Percentiles rank a stretch among this genome's conserved stretches.
phyloP scores from a whole-genome alignment of 108 stramenopile genomes.

The Skeletonema grethae region DNA sequence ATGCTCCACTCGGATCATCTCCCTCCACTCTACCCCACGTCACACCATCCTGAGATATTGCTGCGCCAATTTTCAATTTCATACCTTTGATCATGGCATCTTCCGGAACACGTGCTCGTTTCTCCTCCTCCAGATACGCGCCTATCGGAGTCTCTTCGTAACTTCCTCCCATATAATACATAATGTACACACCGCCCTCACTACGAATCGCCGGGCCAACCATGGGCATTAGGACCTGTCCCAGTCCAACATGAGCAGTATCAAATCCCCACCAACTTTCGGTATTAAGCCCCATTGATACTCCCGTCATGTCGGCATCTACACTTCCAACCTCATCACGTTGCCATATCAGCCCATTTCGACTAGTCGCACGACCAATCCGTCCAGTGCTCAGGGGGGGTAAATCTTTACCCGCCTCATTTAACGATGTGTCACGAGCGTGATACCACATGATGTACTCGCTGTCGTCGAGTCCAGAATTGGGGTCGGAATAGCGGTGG shows the following conservation, averaged over 20 bases:
- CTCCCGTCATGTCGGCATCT: slow-evolving; percentile 63
- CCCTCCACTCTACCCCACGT: slow-evolving; percentile 89
- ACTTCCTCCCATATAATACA: slow-evolving; percentile 92
- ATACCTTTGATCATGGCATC: slow-evolving; percentile 81
- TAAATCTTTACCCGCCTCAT: slow-evolving; percentile 43
- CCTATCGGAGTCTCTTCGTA: slow-evolving; percentile 73
- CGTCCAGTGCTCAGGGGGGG: slow-evolving; percentile 81
- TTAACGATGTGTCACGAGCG: slow-evolving; percentile 47
- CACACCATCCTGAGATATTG: slow-evolving; percentile 89
- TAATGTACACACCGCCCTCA: slow-evolving; percentile 88
- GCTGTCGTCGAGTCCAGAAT: slow-evolving; percentile 28
- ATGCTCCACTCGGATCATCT: slow-evolving; percentile 81
- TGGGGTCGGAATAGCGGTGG: slow-evolving; percentile 72
- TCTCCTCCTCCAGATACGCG: slow-evolving; percentile 50
- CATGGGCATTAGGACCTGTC: slow-evolving; percentile 88
- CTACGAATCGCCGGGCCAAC: slow-evolving; percentile 75
- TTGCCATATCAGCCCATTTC: slow-evolving; percentile 77
- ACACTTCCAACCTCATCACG: slow-evolving; percentile 61
- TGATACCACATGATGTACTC: slow-evolving; percentile 93
- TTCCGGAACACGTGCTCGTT: slow-evolving; percentile 28
- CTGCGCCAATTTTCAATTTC: slow-evolving; percentile 89
- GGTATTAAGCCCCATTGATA: slow-evolving; percentile 80
- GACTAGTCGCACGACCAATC: slow-evolving; percentile 73
- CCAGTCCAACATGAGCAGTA: slow-evolving; percentile 88
- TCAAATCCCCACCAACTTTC: slow-evolving; percentile 95